Conservation (phyloP, 148 eudicot genomes). For the Rhododendron griersonianum region DNA sequence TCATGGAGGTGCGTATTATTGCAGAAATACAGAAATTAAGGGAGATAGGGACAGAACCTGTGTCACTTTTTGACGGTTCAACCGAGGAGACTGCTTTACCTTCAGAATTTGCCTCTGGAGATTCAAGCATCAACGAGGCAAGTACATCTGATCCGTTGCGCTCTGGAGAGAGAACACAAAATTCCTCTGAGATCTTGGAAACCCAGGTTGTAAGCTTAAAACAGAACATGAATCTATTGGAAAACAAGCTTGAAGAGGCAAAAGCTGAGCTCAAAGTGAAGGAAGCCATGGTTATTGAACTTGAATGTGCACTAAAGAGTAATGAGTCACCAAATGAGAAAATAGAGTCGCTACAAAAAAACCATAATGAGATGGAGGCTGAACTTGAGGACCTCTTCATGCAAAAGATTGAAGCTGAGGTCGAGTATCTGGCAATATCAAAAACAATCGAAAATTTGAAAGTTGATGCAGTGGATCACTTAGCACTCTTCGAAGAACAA, state of each 20-base stretch:
- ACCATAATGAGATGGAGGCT: slow-evolving; percentile 32
- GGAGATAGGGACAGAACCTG: slow-evolving; percentile 56
- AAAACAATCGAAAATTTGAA: slow-evolving; percentile 33
- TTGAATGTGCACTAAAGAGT: slow-evolving; percentile 27
- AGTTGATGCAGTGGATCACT: slow-evolving; percentile 26
- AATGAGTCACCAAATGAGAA: slow-evolving; percentile 16
- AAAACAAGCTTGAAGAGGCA: slow-evolving; percentile 53
- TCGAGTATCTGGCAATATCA: slow-evolving; percentile 51
- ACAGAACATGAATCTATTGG: slow-evolving; percentile 26
- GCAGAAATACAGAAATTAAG: slow-evolving; percentile 71
- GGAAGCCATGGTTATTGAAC: slow-evolving; percentile 35
- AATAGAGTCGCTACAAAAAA: slow-evolving; percentile 16
- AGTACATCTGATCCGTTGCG: slow-evolving; percentile 18
- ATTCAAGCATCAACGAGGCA: slow-evolving; percentile 17
- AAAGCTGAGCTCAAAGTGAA: slow-evolving; percentile 29
- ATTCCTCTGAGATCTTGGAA: slow-evolving; percentile 6
- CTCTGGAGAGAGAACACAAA: slow-evolving; percentile 9
- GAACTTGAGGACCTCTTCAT: slow-evolving; percentile 53
- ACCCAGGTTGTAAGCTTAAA: slow-evolving; percentile 24
- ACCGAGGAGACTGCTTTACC: slow-evolving; percentile 13
- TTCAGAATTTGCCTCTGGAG: slow-evolving; percentile 14
- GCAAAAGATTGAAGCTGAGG: slow-evolving; percentile 69
- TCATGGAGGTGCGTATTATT: slow-evolving; percentile 8
- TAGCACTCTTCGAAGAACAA: slow-evolving; percentile 32
- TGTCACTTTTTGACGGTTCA: slow-evolving; percentile 28